Conservation (phyloP, 2,329 filamentous ascomycete genomes). For the Thielaviopsis musarum region DNA sequence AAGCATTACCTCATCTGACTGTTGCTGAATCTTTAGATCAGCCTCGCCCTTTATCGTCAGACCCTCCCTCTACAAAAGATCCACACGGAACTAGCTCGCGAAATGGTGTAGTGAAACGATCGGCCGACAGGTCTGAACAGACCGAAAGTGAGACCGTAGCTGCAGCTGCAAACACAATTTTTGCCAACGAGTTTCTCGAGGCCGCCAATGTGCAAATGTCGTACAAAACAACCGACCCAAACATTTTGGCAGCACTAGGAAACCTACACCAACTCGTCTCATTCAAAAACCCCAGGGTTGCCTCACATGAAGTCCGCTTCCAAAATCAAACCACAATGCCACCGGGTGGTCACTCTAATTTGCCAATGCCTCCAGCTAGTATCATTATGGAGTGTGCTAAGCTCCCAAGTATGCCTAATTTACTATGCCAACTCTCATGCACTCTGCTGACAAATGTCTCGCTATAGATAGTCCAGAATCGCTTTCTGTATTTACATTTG, state of each 20-base stretch:
- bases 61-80: conserved; percentile 12
- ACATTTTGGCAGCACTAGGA: conserved; percentile 34
- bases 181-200: conserved; percentile 37
- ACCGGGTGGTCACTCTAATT: conserved; percentile 28
- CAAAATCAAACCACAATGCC: conserved; percentile 29
- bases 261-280: conserved; percentile 35
- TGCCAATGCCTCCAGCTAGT: conserved; percentile 32
- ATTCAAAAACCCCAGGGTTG: conserved; percentile 28
- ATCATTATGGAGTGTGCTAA: conserved; percentile 2
- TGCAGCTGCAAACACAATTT: conserved; percentile 32
- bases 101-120: not conserved
- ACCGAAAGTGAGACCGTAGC: conserved; percentile 30
- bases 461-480: not conserved
- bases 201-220: conserved; percentile 32
- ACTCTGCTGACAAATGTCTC: not conserved
- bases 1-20: not conserved
- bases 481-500: conserved; percentile 1
- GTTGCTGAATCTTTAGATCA: not conserved
- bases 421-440: not conserved
- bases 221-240: conserved; percentile 27
- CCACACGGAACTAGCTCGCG: conserved; percentile 23
- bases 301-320: conserved; percentile 28
- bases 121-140: conserved; percentile 14
- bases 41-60: not conserved
- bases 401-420: not conserved